Base-by-base conservation (phyloP, 75 land plant genomes). In the Pinus tabuliformis region DNA sequence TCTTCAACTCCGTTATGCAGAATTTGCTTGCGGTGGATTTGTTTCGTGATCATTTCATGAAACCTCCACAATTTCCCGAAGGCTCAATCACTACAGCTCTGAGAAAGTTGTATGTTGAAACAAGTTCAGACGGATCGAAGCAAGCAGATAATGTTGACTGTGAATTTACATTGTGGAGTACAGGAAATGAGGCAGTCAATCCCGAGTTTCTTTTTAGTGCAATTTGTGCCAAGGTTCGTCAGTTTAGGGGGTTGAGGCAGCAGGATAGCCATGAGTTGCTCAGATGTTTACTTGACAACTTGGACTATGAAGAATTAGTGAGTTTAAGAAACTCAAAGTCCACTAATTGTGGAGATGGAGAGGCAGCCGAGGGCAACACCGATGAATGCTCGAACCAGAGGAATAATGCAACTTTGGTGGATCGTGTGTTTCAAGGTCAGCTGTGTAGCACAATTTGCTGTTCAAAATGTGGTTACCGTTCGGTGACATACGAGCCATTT, bases 1-100 rank as follows among this genome's bases (percentile, higher is more conserved):
- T 97, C 82, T 94, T 97, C 73, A 97, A 94, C 79, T 97, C 99
- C 1, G 82, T 92, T 12, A 72, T 94, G 88, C 99, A 97, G 59
- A 94, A 94, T 73, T 73, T 97, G 20, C 77, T 97, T 5, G 33
- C 33, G 33, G 33, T 33, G 33, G 33, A 33, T 33, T 33, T 33
- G 33, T 33, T 33, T 33, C 33, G 33, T 33, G 33, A 33, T 33
- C 33, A 33, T 33, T 33, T 33, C 33, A 33, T 33, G 33, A 33
- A 33, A 33, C 33, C 33, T 2, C 33, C 33, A 33, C 33, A 33
- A 33, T 33, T 33, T 33, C 33, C 33, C 33, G 33, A 33, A 33
- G 33, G 33, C 33, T 2, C 33, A 33, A 33, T 33, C 33, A 33
- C 33, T 33, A 0, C 33, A 33, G 33, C 33, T 33, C 33, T 33